Base-by-base conservation (phyloP, 257 asterid species). In the Vinca minor region DNA sequence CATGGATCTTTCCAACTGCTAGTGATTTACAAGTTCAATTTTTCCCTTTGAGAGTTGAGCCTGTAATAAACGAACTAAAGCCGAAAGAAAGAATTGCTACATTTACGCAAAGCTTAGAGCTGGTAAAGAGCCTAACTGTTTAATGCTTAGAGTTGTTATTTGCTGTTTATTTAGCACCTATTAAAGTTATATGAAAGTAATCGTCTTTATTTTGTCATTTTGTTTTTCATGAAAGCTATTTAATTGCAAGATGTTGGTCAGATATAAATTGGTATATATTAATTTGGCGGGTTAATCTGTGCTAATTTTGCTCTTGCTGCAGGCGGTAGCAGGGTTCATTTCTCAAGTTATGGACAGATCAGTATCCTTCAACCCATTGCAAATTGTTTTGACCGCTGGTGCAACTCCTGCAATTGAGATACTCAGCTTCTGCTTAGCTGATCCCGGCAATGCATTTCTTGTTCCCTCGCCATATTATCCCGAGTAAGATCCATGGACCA, bases 361-460 rank as follows among this genome's bases (percentile, higher is more conserved):
- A 36, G 66, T 59, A 32, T 66, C 82, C 65, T 81, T 83, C 64
- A 75, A 78, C 58, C 83, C 89, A 5, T 71, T 71, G 26, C 89
- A 81, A 53, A 54, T 83, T 45, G 83, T 85, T 44, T 55, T 83
- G 42, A 77, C 89, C 7, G 71, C 85, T 28, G 85, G 93, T 66
- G 84, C 79, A 6, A 59, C 82, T 38, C 71, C 93, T 45, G 93
- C 93, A 11, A 69, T 85, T 53, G 93, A 85, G 82, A 81, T 75
- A 17, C 89, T 85, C 55, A 73, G 76, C 74, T 85, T 83, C 74
- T 83, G 87, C 72, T 73, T 85, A 9, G 87, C 93, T 28, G 87
- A 83, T 69, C 84, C 82, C 17, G 89, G 89, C 76, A 85, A 83
- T 71, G 89, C 93, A 39, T 83, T 85, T 75, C 93, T 85, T 50